Conservation (phyloP, 1,284 basidiomycete genomes). For the Cutaneotrichosporon spelunceum region DNA sequence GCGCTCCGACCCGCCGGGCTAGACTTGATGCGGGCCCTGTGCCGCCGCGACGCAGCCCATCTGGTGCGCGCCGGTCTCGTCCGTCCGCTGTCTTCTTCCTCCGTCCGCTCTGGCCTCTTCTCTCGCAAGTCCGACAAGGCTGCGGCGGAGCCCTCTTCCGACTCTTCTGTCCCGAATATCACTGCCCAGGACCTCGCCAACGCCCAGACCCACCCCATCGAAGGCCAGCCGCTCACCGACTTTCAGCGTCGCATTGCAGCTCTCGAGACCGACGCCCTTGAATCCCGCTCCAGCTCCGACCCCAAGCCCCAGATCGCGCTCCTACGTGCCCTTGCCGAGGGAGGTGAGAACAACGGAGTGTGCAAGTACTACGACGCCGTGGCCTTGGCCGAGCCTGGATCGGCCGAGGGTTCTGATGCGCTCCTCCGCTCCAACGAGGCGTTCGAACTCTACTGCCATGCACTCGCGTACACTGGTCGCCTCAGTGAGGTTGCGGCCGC, state of each 20-base stretch:
- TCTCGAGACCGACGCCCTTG: constrained; percentile 39
- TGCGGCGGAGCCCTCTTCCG: not conserved
- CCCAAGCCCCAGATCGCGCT: constrained; percentile 36
- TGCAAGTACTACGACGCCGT: constrained; percentile 43
- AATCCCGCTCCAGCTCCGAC: constrained; percentile 22
- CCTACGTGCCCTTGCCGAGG: constrained; percentile 35
- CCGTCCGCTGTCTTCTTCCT: constrained; percentile 3
- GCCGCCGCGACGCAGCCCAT: constrained; percentile 8
- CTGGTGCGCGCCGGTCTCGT: not conserved
- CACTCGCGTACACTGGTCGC: constrained; percentile 32
- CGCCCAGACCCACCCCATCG: constrained; percentile 5
- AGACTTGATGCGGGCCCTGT: constrained; percentile 15
- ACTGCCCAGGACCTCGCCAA: constrained; percentile 6
- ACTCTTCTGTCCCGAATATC: not conserved
- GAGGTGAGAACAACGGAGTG: constrained; percentile 37
- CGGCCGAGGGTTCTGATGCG: constrained; percentile 24
- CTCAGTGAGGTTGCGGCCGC: constrained; percentile 33
- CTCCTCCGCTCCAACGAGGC: constrained; percentile 36
- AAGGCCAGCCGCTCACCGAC: constrained; percentile 27
- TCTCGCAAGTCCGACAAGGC: constrained; percentile 1
- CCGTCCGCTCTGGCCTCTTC: constrained; percentile 2
- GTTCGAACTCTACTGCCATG: constrained; percentile 38
- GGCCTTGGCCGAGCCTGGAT: constrained; percentile 25
- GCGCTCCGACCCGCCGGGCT: constrained; percentile 23
- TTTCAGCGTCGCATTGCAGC: constrained; percentile 44